These are phyloP conservation scores for Plectosphaerella sp. DNA, from an alignment of 2,329 filamentous ascomycete species.

Conservation along the genomic window DNA sequence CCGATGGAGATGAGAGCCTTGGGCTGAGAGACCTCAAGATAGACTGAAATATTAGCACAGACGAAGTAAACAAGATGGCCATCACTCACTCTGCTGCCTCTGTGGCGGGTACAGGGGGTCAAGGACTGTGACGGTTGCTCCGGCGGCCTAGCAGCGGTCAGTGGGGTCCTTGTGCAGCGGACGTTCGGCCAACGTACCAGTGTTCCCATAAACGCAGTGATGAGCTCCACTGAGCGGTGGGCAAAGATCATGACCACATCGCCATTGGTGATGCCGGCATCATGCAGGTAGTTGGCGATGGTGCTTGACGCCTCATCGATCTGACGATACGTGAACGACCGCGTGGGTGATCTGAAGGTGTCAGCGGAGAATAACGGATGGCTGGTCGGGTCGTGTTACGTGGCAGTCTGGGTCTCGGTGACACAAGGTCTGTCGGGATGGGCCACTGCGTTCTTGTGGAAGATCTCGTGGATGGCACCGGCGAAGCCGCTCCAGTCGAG, in stretches of 20 bases:
- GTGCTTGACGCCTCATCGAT: conserved; percentile 82
- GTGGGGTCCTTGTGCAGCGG: too few species aligned
- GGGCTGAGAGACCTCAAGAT: conserved; percentile 75
- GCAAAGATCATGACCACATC: conserved; percentile 95
- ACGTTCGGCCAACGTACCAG: neutral
- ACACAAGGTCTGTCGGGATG: conserved; percentile 58
- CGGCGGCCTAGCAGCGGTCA: conserved; percentile 26
- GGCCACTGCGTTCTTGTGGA: conserved; percentile 58
- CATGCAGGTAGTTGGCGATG: conserved; percentile 72
- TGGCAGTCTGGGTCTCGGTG: conserved; percentile 39
- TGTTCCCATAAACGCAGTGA: conserved; percentile 21
- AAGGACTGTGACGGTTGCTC: conserved; percentile 61
- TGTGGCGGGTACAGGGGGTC: conserved; percentile 81
- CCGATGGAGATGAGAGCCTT: conserved; percentile 68
- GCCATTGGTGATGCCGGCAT: conserved; percentile 67
- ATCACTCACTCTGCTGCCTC: conserved; percentile 55
- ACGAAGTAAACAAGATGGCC: too few species aligned
- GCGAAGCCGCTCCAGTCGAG: conserved; percentile 63
- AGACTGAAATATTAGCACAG: conserved; percentile 34
- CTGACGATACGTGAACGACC: conserved; percentile 76
- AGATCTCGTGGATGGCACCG: conserved; percentile 67
- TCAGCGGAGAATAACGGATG: neutral
- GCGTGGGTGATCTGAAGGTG: conserved; percentile 34
- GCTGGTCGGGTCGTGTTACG: neutral
- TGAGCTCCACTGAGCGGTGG: conserved; percentile 67